Conservation (phyloP, 148 eudicot genomes). For the Polygonum maritimum region DNA sequence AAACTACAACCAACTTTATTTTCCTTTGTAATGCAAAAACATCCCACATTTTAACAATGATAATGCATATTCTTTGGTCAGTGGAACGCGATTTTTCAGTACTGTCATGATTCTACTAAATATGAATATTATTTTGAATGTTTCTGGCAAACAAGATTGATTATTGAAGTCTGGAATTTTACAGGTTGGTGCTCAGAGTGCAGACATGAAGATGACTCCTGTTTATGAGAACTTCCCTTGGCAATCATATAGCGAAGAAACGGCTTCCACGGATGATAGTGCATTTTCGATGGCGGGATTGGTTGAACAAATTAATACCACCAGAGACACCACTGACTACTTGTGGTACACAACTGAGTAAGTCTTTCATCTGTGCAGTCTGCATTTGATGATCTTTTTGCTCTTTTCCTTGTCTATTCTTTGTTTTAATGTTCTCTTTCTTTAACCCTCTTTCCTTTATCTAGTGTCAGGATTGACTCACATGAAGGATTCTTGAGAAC, state of each 20-base stretch:
- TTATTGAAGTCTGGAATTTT: not conserved
- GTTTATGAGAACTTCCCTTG: conserved; percentile 33
- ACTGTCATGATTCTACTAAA: not conserved
- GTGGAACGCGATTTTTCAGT: not conserved
- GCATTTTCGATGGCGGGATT: conserved; percentile 48
- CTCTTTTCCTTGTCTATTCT: not conserved
- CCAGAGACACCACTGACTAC: conserved; percentile 69
- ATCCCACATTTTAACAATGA: not conserved
- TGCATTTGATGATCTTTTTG: not conserved
- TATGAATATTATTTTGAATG: not conserved
- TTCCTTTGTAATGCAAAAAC: not conserved
- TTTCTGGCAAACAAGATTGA: not conserved
- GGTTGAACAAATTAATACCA: conserved; percentile 71
- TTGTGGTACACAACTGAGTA: conserved; percentile 90
- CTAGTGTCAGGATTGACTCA: conserved; percentile 55
- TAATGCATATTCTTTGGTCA: not conserved
- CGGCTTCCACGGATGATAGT: conserved; percentile 39
- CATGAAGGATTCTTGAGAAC: conserved; percentile 55
- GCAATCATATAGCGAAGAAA: conserved; percentile 61
- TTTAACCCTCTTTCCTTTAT: not conserved
- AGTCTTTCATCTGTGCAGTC: conserved; percentile 25
- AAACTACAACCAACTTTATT: not conserved
- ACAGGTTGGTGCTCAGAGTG: conserved; percentile 46
- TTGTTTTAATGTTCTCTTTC: not conserved
- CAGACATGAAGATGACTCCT: conserved; percentile 36